Evolutionary conservation across 2,329 filamentous ascomycete genomes (phyloP), one percentile per base, ranked within the genome.

Genomic region (Lecanoromycetidae sp.): DNA sequence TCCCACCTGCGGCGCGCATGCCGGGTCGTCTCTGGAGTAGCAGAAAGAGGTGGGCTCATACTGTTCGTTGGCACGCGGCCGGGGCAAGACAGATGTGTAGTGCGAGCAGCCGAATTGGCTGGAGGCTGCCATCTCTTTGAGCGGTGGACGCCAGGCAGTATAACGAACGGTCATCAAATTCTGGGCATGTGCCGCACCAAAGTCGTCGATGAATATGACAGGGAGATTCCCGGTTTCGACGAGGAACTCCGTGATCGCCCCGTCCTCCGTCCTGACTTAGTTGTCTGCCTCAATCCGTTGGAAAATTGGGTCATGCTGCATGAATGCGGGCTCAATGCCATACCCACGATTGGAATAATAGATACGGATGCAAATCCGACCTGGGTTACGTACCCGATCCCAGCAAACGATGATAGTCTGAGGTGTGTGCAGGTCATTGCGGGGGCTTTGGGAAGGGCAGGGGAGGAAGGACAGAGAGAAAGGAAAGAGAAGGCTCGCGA

Each of bases 311-410:
- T 87, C 5, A 63, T 95, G 62, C 71, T 98, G 59, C 87, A 91
- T 65, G 91, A 98, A 71, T 96, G 91, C 63, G 85, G 83, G 0
- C 63, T 87, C 49, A 82, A 86, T 61, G 85, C 82, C 59, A 84
- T 98, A 48, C 91, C 91, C 1, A 96, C 91, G 0, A 91, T 98
- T 58, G 91, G 90, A 38, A 74, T 98, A 49, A 83, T 96, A 56
- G 91, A 98, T 65, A 96, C 91, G 1, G 84, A 98, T 64, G 82
- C 80, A 2, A 84, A 96, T 65, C 86, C 91, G 0, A 86, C 86
- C 0, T 90, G 85, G 78, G 87, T 96, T 42, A 96, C 91, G 3
- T 98, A 98, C 62, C 84, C 85, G 12, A 95, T 98, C 56, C 91
- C 91, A 2, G 87, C 87, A 42, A 98, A 98, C 63, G 91, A 98